These are phyloP conservation scores for Tephrocybe sp. DNA, from an alignment of 768 basidiomycete species.

Conservation along the genomic window DNA sequence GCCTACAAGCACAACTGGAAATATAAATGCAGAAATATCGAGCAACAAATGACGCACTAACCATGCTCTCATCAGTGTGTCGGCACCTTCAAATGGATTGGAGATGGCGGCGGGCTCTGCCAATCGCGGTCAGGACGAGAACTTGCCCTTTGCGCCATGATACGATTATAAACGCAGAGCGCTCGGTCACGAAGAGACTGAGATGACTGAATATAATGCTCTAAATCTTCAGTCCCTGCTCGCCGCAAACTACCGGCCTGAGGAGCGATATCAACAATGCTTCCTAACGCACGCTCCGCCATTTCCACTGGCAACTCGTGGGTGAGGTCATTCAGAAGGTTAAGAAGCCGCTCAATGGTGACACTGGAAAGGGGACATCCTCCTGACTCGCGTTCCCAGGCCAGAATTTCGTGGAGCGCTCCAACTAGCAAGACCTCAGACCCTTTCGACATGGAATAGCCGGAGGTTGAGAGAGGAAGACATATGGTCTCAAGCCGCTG, in stretches of 20 bases:
- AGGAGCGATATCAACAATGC: too few relatives aligned
- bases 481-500: not conserved
- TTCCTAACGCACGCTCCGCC: conserved; percentile 1
- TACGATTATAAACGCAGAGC: not conserved
- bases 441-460: not conserved
- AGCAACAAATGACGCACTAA: too few relatives aligned
- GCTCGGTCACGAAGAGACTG: not conserved
- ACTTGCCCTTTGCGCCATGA: not conserved
- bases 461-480: not conserved
- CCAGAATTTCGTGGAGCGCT: not conserved
- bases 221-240: too few relatives aligned
- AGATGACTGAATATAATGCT: not conserved
- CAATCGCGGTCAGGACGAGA: not conserved
- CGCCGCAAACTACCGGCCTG: too few relatives aligned
- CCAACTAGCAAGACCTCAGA: conserved; percentile 1
- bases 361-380: not conserved
- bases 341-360: not conserved
- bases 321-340: not conserved
- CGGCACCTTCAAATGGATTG: not conserved
- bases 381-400: not conserved
- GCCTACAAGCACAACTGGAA: too few relatives aligned
- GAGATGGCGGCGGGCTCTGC: not conserved
- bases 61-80: too few relatives aligned
- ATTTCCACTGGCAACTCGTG: not conserved
- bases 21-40: too few relatives aligned